These are phyloP conservation scores for Tuctoria greenei DNA, from an alignment of 176 grass and related monocot species.

Conservation along the genomic window DNA sequence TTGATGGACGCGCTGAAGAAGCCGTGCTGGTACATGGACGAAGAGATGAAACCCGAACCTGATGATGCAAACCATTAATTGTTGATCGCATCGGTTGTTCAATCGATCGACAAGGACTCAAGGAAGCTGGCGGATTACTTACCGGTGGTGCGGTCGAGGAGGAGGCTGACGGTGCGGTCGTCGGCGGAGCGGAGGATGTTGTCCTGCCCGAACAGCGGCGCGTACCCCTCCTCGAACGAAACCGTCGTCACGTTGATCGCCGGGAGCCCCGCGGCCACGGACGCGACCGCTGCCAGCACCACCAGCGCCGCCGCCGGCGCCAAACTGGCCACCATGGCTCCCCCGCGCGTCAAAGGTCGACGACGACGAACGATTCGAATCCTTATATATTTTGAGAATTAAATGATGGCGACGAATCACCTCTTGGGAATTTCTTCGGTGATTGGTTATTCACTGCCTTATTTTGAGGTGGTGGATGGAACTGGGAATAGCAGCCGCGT, in stretches of 20 bases:
- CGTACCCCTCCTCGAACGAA: conserved; percentile 59
- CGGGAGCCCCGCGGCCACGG: not conserved
- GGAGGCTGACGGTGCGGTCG: conserved; percentile 71
- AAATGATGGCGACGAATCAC: not conserved
- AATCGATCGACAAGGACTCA: not conserved
- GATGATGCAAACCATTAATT: not conserved
- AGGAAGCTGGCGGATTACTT: not conserved
- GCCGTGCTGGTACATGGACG: conserved; percentile 74
- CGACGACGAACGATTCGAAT: not conserved
- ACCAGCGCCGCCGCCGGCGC: not conserved
- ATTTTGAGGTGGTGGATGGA: conserved; percentile 20
- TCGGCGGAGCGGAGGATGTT: conserved; percentile 63
- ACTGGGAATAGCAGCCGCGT: conserved; percentile 10
- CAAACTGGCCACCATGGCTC: conserved; percentile 14
- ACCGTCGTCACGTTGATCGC: conserved; percentile 55
- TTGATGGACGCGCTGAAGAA: conserved; percentile 94
- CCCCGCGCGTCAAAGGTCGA: not conserved
- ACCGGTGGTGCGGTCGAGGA: conserved; percentile 80
- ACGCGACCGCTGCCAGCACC: not conserved
- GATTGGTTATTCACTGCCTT: conserved; percentile 7
- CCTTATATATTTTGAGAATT: not conserved
- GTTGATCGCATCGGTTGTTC: not conserved
- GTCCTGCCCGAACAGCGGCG: conserved; percentile 60
- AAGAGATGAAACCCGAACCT: conserved; percentile 95
- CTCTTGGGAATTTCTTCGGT: not conserved